phyloP scores from a whole-genome alignment of 1,284 basidiomycete genomes.

The Ceratobasidium papillatum region DNA sequence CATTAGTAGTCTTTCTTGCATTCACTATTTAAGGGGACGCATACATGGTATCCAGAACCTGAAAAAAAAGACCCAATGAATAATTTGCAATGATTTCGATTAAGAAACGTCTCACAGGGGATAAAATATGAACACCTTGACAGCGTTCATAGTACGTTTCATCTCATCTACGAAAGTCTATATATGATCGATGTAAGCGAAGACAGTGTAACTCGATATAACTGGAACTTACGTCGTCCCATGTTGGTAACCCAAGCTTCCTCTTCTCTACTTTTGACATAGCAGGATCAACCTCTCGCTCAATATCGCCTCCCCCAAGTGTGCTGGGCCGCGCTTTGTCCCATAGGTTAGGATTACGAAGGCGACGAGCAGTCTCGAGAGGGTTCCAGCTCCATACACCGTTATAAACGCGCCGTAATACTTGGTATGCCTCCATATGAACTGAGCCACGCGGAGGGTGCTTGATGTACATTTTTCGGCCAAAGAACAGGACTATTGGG shows the following conservation, averaged over 20 bases:
- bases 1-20: not conserved
- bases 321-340: conserved; percentile 48
- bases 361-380: conserved; percentile 46
- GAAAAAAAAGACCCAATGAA: not conserved
- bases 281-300: conserved; percentile 48
- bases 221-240: conserved; percentile 44
- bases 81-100: not conserved
- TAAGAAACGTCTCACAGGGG: conserved; percentile 8
- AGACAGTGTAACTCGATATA: not conserved
- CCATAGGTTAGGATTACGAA: conserved; percentile 53
- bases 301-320: not conserved
- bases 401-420: conserved; percentile 49
- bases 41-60: conserved; percentile 39
- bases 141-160: conserved; percentile 56
- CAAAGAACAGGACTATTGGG: conserved; percentile 54
- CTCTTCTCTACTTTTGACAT: conserved; percentile 42
- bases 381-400: conserved; percentile 51
- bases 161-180: conserved; percentile 55
- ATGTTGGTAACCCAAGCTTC: conserved; percentile 55
- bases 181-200: conserved; percentile 6
- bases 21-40: not conserved
- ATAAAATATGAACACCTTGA: conserved; percentile 52
- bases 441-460: conserved; percentile 56
- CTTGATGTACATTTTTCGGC: conserved; percentile 54
- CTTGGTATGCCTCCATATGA: conserved; percentile 46